Evolutionary conservation across 805 yeast genomes (phyloP).

Genomic region (Ascoidea asiatica): DNA sequence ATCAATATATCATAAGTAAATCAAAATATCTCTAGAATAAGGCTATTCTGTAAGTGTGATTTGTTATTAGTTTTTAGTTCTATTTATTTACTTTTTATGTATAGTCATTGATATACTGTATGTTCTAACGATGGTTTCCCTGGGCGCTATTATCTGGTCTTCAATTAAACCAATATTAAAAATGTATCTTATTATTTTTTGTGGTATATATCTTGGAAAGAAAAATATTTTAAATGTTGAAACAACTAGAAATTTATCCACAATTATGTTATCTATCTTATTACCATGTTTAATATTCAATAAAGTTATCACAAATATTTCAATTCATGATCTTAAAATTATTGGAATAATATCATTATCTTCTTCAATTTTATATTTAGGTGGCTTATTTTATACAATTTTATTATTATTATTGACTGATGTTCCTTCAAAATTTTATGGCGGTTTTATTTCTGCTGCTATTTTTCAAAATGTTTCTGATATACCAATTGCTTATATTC

Average conservation of each 20-base stretch:
- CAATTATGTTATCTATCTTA: slow-evolving; percentile 51
- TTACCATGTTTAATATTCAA: slow-evolving; percentile 67
- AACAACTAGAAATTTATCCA: slow-evolving; percentile 55
- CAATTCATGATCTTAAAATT: slow-evolving; percentile 53
- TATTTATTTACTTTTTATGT: too few species aligned
- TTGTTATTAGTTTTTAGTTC: too few species aligned
- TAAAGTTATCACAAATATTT: slow-evolving; percentile 53
- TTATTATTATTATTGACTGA: slow-evolving; percentile 1
- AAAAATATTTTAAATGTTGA: slow-evolving; percentile 51
- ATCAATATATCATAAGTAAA: too few species aligned
- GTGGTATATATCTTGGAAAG: slow-evolving; percentile 55
- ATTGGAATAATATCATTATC: slow-evolving; percentile 51
- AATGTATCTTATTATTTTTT: slow-evolving; percentile 53
- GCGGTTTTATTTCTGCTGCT: slow-evolving; percentile 34
- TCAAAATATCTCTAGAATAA: too few species aligned
- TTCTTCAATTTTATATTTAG: slow-evolving; percentile 12
- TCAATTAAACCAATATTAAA: slow-evolving; percentile 68
- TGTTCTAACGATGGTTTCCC: not conserved
- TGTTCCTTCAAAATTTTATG: slow-evolving; percentile 33
- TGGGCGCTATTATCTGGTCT: slow-evolving; percentile 4
- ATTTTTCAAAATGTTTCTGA: slow-evolving; percentile 38
- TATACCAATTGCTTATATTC: slow-evolving; percentile 39
- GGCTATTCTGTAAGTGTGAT: too few species aligned
- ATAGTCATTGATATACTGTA: too few species aligned
- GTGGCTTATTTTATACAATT: not conserved